Conservation (phyloP, 2,329 filamentous ascomycete genomes). For the Aspergillus aculeatus region DNA sequence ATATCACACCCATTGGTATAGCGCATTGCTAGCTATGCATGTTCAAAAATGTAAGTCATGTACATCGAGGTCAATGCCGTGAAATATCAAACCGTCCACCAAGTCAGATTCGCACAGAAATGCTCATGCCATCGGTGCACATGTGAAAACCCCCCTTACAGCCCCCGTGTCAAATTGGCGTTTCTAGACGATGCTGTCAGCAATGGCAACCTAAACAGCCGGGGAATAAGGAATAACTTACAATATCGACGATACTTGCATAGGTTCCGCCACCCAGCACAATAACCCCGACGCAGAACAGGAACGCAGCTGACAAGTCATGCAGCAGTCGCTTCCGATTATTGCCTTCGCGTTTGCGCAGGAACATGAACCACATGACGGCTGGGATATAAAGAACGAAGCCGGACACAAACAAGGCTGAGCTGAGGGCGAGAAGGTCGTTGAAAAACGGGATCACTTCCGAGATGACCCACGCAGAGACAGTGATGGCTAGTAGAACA, state of each 20-base stretch:
- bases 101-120: neutral
- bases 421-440: slow-evolving; percentile 29
- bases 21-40: too few relatives aligned
- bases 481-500: slow-evolving; percentile 15
- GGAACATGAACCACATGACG: slow-evolving; percentile 31
- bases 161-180: neutral
- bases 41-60: too few relatives aligned
- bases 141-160: neutral
- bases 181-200: neutral
- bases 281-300: slow-evolving; percentile 19
- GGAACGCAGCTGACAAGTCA: slow-evolving; percentile 14
- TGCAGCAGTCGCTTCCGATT: slow-evolving; percentile 39
- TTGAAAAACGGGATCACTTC: slow-evolving; percentile 24
- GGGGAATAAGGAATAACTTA: slow-evolving; percentile 1
- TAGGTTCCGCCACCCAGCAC: slow-evolving; percentile 21
- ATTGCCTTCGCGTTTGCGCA: slow-evolving; percentile 20
- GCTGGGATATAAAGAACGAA: slow-evolving; percentile 74
- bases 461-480: slow-evolving; percentile 19
- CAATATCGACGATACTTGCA: slow-evolving; percentile 19
- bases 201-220: neutral
- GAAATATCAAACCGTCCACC: too few relatives aligned
- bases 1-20: too few relatives aligned
- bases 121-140: neutral
- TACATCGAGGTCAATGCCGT: too few relatives aligned
- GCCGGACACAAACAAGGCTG: slow-evolving; percentile 75